These are phyloP conservation scores for Cadophora sp. DNA, from an alignment of 2,329 filamentous ascomycete species.

Conservation along the genomic window DNA sequence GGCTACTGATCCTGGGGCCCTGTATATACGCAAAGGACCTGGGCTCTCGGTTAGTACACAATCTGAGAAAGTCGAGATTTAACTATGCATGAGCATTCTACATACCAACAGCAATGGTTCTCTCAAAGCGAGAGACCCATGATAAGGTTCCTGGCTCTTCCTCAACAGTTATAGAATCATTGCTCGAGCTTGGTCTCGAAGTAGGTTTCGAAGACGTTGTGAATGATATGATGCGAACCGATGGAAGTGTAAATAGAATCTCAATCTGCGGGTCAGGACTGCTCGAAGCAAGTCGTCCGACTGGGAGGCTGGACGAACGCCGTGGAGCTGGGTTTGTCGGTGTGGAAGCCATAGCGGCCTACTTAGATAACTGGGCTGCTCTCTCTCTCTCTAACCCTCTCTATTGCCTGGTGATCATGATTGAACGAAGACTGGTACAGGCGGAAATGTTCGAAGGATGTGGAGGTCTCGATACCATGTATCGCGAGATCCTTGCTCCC, in stretches of 20 bases:
- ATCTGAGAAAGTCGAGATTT: slow-evolving; percentile 3
- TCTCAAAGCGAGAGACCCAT: slow-evolving; percentile 78
- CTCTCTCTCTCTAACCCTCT: no score
- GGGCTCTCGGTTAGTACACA: slow-evolving; percentile 20
- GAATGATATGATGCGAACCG: slow-evolving; percentile 60
- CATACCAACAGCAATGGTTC: slow-evolving; percentile 79
- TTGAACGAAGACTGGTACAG: slow-evolving; percentile 14
- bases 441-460: slow-evolving; percentile 16
- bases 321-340: slow-evolving; percentile 28
- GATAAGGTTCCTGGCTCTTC: slow-evolving; percentile 68
- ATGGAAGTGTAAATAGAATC: slow-evolving; percentile 42
- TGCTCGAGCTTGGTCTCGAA: slow-evolving; percentile 34
- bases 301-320: slow-evolving; percentile 38
- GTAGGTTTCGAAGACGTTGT: slow-evolving; percentile 38
- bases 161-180: slow-evolving; percentile 46
- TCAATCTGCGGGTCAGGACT: slow-evolving; percentile 43
- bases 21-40: slow-evolving; percentile 84
- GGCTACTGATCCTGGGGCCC: slow-evolving; percentile 83
- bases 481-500: slow-evolving; percentile 3
- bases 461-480: slow-evolving; percentile 9
- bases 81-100: slow-evolving; percentile 13
- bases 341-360: slow-evolving; percentile 35
- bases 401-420: slow-evolving; percentile 36
- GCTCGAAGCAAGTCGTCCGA: slow-evolving; percentile 27
- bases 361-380: not conserved